phyloP scores from a whole-genome alignment of 2,329 filamentous ascomycete genomes.

The Talaromyces amestolkiae region DNA sequence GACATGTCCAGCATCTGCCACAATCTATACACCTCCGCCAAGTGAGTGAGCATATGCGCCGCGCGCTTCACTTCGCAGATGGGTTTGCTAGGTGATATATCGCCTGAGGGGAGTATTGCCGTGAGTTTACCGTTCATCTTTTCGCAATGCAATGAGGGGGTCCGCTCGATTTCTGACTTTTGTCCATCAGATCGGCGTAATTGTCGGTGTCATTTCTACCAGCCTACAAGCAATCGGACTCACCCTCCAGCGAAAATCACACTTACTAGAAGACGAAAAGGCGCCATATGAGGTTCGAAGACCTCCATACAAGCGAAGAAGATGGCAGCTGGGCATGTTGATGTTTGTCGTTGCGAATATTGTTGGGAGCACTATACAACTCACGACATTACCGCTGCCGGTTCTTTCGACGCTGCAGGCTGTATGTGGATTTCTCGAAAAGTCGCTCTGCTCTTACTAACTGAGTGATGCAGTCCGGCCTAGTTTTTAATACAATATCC shows the following conservation, averaged over 20 bases:
- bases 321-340: conserved; percentile 95
- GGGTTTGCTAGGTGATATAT: conserved; percentile 72
- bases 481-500: conserved; percentile 98
- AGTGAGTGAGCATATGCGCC: conserved; percentile 28
- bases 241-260: conserved; percentile 95
- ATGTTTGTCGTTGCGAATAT: conserved; percentile 97
- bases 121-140: conserved; percentile 49
- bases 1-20: conserved; percentile 18
- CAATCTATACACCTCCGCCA: conserved; percentile 12
- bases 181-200: conserved; percentile 70
- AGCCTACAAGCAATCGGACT: conserved; percentile 92
- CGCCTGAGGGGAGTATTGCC: conserved; percentile 73
- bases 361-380: conserved; percentile 92
- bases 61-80: conserved; percentile 48
- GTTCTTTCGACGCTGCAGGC: conserved; percentile 94
- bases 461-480: conserved; percentile 59
- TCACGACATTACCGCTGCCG: conserved; percentile 89
- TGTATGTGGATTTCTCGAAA: conserved; percentile 34
- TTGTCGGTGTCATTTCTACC: conserved; percentile 90
- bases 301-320: conserved; percentile 81
- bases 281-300: conserved; percentile 71
- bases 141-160: background rate
- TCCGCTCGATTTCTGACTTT: background rate
- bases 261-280: conserved; percentile 96
- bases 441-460: background rate